Evolutionary conservation across 495 filamentous ascomycete species (phyloP).

Genomic region (Penicillium silybi): DNA sequence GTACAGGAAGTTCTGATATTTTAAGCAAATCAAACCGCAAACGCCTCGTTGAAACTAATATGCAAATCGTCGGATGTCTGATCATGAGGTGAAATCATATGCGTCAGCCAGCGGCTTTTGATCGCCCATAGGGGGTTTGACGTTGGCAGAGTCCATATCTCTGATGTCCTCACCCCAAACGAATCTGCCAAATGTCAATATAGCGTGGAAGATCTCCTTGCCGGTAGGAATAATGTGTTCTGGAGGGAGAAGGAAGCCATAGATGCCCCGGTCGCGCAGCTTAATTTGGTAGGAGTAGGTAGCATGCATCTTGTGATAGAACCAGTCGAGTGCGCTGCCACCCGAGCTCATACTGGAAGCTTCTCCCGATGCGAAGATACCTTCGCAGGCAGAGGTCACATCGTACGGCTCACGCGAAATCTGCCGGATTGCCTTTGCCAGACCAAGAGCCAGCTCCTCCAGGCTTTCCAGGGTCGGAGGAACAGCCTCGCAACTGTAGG

Average conservation of each 20-base stretch:
- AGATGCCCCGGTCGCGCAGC: constrained; percentile 87
- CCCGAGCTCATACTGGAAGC: constrained; percentile 54
- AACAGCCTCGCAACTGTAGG: constrained; percentile 69
- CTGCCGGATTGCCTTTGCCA: constrained; percentile 85
- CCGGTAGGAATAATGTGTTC: constrained; percentile 89
- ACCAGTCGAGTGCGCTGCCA: constrained; percentile 91
- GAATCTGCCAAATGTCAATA: constrained; percentile 77
- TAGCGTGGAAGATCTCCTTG: constrained; percentile 75
- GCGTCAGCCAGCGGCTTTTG: constrained; percentile 14
- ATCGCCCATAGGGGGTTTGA: constrained; percentile 14
- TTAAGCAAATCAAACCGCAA: not conserved
- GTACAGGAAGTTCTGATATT: not conserved
- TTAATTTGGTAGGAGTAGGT: constrained; percentile 91
- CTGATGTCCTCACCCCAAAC: constrained; percentile 44
- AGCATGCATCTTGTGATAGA: constrained; percentile 85
- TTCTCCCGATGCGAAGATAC: constrained; percentile 48
- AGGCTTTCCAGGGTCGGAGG: constrained; percentile 89
- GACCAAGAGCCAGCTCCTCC: constrained; percentile 79
- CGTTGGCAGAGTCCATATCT: not conserved
- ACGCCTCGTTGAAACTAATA: not conserved
- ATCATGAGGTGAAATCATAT: not conserved
- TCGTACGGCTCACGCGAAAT: constrained; percentile 72
- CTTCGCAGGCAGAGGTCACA: constrained; percentile 84
- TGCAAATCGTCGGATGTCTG: not conserved
- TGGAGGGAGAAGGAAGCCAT: constrained; percentile 85